Conservation (phyloP, 208 protist genomes). For the Novymonas esmeraldas region DNA sequence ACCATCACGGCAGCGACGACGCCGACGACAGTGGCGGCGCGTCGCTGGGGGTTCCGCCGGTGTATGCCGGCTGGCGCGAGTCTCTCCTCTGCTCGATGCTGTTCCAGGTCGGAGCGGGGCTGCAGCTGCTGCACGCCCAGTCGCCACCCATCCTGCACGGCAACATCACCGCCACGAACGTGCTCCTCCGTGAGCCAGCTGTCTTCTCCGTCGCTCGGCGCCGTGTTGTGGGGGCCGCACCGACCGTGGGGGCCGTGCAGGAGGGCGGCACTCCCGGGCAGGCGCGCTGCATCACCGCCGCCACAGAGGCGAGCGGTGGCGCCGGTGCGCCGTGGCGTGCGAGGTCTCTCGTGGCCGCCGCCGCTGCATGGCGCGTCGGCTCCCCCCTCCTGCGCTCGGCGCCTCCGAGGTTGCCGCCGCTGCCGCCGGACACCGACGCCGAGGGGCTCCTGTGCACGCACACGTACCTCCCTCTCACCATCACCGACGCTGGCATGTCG, state of each 20-base stretch:
- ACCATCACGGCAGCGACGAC: neutral
- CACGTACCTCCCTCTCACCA: constrained; percentile 28
- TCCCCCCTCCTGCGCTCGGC: neutral
- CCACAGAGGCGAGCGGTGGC: neutral
- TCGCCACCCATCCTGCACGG: constrained; percentile 35
- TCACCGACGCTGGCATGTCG: constrained; percentile 41
- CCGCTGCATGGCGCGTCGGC: neutral
- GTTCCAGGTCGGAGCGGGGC: constrained; percentile 27
- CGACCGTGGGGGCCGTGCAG: neutral
- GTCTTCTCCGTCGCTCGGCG: constrained; percentile 20
- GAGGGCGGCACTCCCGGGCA: neutral
- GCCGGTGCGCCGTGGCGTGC: neutral
- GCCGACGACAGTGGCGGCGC: neutral
- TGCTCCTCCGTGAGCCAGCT: constrained; percentile 23
- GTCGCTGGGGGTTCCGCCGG: neutral
- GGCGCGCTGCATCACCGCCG: neutral
- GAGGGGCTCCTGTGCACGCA: neutral
- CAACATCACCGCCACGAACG: constrained; percentile 20
- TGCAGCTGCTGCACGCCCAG: constrained; percentile 38
- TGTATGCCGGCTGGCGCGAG: constrained; percentile 27
- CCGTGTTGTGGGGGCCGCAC: constrained; percentile 8
- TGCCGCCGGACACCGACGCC: neutral
- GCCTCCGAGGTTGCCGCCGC: neutral
- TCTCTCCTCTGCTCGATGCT: constrained; percentile 33
- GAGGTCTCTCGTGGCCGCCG: neutral